Evolutionary conservation across 352 stramenopile species (phyloP).

Genomic region (Aphanomyces astaci): DNA sequence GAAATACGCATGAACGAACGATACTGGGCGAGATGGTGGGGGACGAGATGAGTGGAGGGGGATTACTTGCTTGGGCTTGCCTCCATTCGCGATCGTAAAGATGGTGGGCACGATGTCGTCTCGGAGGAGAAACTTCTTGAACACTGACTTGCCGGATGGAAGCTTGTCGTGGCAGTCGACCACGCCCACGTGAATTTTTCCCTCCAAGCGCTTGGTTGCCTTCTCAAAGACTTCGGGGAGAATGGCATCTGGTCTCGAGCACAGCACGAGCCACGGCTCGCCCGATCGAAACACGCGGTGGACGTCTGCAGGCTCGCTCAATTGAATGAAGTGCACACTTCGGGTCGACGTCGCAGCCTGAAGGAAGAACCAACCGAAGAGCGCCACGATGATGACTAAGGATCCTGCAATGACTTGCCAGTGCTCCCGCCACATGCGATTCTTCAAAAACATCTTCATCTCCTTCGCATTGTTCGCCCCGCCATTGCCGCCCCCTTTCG

Average conservation of each 20-base stretch:
- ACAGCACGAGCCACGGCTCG: conserved; percentile 78
- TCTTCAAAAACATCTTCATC: conserved; percentile 75
- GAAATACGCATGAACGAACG: no score
- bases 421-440: conserved; percentile 77
- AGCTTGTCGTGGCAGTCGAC: conserved; percentile 64
- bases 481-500: conserved; percentile 15
- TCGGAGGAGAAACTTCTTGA: conserved; percentile 54
- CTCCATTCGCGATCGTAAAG: conserved; percentile 71
- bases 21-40: not conserved
- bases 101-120: conserved; percentile 54
- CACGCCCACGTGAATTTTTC: conserved; percentile 54
- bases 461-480: conserved; percentile 53
- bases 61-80: conserved; percentile 65
- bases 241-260: conserved; percentile 51
- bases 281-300: conserved; percentile 67
- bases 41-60: no score
- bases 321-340: conserved; percentile 58
- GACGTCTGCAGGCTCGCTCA: conserved; percentile 43
- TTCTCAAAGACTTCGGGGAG: conserved; percentile 68
- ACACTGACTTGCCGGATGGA: conserved; percentile 45
- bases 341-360: conserved; percentile 54
- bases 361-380: conserved; percentile 56
- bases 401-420: conserved; percentile 39
- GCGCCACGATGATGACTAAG: conserved; percentile 38
- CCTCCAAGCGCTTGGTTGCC: conserved; percentile 42